Percentiles rank a stretch among this genome's conserved stretches.
Evolutionary conservation across 495 filamentous ascomycete species (phyloP).

Genomic region (Darksidea phi): DNA sequence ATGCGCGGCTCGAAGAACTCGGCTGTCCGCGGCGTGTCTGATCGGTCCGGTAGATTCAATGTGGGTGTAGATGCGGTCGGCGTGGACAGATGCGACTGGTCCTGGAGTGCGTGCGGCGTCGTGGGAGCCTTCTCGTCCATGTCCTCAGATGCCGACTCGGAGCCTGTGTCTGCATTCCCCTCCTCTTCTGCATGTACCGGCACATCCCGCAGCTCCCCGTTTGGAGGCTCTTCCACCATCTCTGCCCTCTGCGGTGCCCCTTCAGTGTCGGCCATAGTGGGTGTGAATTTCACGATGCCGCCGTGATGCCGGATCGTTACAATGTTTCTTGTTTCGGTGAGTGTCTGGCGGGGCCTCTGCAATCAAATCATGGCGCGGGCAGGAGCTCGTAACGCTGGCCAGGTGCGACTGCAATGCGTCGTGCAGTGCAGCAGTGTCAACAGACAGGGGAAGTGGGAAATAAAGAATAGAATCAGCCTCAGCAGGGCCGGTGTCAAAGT

Average conservation of each 20-base stretch:
- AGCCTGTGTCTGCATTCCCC: constrained; percentile 11
- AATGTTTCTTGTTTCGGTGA: constrained; percentile 18
- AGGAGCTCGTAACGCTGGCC: not conserved
- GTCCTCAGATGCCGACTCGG: constrained; percentile 14
- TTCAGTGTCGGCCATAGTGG: constrained; percentile 38
- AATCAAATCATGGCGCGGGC: constrained; percentile 22
- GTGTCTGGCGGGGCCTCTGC: constrained; percentile 17
- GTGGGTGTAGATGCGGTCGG: constrained; percentile 29
- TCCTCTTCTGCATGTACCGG: constrained; percentile 4
- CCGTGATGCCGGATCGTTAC: not conserved
- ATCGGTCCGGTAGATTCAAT: constrained; percentile 17
- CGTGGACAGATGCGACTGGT: constrained; percentile 14
- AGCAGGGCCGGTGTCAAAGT: constrained; percentile 14
- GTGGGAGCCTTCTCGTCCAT: constrained; percentile 1
- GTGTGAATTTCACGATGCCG: constrained; percentile 12
- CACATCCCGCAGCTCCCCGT: not conserved
- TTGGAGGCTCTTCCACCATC: not conserved
- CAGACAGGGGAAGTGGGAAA: not conserved
- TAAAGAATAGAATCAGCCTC: not conserved
- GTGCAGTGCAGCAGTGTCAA: no score
- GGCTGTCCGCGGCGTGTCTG: constrained; percentile 30
- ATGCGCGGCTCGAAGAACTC: constrained; percentile 35
- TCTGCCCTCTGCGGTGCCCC: not conserved
- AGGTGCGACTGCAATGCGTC: no score
- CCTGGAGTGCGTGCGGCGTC: constrained; percentile 6